Conservation (phyloP, 345 rosid species). For the Populus pruinosa region DNA sequence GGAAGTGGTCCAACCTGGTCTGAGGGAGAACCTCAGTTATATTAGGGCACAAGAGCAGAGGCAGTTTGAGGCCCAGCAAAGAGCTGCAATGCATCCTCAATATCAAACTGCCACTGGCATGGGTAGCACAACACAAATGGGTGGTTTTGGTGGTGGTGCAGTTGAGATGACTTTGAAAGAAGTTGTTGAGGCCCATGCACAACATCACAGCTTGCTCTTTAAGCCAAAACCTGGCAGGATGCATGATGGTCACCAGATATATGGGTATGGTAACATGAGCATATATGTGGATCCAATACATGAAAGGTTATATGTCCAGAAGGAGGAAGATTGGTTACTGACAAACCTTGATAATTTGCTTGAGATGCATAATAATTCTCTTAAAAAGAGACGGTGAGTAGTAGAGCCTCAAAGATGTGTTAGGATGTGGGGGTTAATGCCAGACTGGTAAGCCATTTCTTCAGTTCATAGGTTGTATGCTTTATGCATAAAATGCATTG, state of each 20-base stretch:
- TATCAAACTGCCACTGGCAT: constrained; percentile 38
- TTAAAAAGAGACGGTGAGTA: constrained; percentile 44
- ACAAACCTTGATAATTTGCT: constrained; percentile 68
- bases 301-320: constrained; percentile 67
- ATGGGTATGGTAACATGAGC: constrained; percentile 79
- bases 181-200: constrained; percentile 77
- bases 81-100: constrained; percentile 48
- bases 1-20: constrained; percentile 69
- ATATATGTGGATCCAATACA: constrained; percentile 63
- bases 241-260: constrained; percentile 80
- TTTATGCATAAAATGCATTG: not conserved
- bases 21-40: constrained; percentile 59
- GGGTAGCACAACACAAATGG: constrained; percentile 35
- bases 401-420: not conserved
- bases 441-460: not conserved
- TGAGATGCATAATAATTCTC: constrained; percentile 64
- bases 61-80: constrained; percentile 65
- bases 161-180: constrained; percentile 69
- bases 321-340: constrained; percentile 63
- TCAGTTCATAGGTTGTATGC: not conserved
- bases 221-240: constrained; percentile 74
- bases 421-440: not conserved
- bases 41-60: constrained; percentile 59
- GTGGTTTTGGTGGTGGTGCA: constrained; percentile 24
- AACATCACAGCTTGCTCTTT: constrained; percentile 70